Evolutionary conservation across 352 stramenopile genomes (phyloP).

Genomic region (Phytopythium boreale): DNA sequence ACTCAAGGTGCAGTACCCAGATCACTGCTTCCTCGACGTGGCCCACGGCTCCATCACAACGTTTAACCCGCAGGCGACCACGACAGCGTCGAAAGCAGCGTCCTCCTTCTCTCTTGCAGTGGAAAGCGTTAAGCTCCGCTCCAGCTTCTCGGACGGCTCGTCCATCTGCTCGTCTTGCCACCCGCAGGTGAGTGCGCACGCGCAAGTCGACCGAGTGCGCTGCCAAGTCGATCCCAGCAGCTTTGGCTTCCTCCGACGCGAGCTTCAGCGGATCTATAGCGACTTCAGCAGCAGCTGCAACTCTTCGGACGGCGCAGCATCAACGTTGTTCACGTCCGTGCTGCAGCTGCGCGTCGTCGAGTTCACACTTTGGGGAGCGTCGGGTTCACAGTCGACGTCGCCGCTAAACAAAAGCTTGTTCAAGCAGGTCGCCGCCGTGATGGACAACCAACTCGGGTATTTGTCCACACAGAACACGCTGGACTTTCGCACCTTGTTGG

Average conservation of each 20-base stretch:
- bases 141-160: slow-evolving; percentile 52
- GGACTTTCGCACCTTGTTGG: slow-evolving; percentile 51
- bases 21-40: slow-evolving; percentile 46
- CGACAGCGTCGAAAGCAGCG: slow-evolving; percentile 10
- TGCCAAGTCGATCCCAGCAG: slow-evolving; percentile 34
- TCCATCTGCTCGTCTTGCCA: slow-evolving; percentile 40
- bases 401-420: slow-evolving; percentile 43
- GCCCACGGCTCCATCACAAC: slow-evolving; percentile 22
- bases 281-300: neutral
- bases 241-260: slow-evolving; percentile 17
- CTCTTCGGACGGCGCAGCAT: neutral
- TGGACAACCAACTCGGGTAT: slow-evolving; percentile 56
- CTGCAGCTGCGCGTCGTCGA: slow-evolving; percentile 53
- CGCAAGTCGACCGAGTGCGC: slow-evolving; percentile 37
- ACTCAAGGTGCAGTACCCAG: slow-evolving; percentile 14
- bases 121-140: slow-evolving; percentile 34
- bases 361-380: slow-evolving; percentile 36
- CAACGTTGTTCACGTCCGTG: slow-evolving; percentile 46
- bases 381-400: neutral
- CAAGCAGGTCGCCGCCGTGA: slow-evolving; percentile 50
- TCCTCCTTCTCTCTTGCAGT: slow-evolving; percentile 17
- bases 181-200: slow-evolving; percentile 43
- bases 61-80: slow-evolving; percentile 7
- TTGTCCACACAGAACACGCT: slow-evolving; percentile 49
- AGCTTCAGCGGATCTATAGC: slow-evolving; percentile 7